Evolutionary conservation across 2,329 filamentous ascomycete species (phyloP).

Genomic region (Onygena corvina): DNA sequence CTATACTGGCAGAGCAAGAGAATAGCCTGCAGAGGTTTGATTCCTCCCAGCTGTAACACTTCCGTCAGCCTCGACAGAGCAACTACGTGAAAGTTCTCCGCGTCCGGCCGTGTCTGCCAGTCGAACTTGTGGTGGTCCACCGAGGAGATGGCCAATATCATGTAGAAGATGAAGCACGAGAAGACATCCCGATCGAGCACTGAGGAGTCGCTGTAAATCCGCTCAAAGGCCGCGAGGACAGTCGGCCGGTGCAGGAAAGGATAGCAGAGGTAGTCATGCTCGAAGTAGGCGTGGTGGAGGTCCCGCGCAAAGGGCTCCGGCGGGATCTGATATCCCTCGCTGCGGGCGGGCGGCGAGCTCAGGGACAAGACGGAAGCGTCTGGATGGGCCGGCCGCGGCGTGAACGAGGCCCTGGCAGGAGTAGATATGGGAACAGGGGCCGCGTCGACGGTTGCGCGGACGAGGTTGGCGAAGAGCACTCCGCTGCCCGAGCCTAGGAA

Average conservation of each 20-base stretch:
- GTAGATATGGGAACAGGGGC: conserved; percentile 11
- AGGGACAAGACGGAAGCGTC: conserved; percentile 15
- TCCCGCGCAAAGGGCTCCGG: conserved; percentile 27
- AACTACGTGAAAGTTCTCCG: conserved; percentile 32
- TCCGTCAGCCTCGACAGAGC: conserved; percentile 30
- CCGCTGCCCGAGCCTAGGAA: conserved; percentile 29
- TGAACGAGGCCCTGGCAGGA: conserved; percentile 12
- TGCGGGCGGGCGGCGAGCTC: not conserved
- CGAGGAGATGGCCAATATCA: conserved; percentile 35
- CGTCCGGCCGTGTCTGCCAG: conserved; percentile 35
- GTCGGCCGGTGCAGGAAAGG: conserved; percentile 30
- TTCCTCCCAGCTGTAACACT: conserved; percentile 28
- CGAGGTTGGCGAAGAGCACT: conserved; percentile 34
- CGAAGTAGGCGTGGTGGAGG: conserved; percentile 33
- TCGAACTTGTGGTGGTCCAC: conserved; percentile 36
- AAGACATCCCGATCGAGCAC: conserved; percentile 20
- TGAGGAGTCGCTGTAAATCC: conserved; percentile 18
- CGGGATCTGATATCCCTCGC: conserved; percentile 19
- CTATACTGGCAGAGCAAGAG: conserved; percentile 36
- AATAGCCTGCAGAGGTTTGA: conserved; percentile 33
- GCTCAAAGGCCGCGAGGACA: conserved; percentile 17
- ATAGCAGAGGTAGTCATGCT: conserved; percentile 35
- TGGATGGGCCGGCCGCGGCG: not conserved
- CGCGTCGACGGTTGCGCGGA: conserved; percentile 22
- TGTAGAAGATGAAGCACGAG: conserved; percentile 34